Evolutionary conservation across 495 filamentous ascomycete genomes (phyloP), one percentile per base, ranked within the genome.

Genomic region (Cudoniella acicularis): DNA sequence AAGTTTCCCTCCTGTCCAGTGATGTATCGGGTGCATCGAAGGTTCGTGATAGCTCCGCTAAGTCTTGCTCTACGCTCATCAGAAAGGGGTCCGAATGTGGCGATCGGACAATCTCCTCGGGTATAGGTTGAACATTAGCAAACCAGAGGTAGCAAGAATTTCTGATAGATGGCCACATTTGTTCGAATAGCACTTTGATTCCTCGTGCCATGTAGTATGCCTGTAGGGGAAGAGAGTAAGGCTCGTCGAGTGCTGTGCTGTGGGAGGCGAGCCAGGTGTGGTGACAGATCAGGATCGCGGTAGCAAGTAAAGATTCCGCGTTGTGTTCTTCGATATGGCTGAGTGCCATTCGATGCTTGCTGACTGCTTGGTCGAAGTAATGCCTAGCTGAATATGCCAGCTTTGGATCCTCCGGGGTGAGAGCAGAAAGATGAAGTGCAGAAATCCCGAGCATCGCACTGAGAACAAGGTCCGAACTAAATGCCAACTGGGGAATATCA

Each of bases 381-480:
- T 43, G 40, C 16, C 50, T 36, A 0, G 62, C 54, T 9, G 62
- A 57, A 24, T 24, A n/a, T 17, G 52, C 47, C 1, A 60, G 23
- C 13, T 2, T 10, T n/a, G 10, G 1, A 13, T 60, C 57, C 4
- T 48, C 16, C 2, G 62, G 62, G 1, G 18, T 49, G 1, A 53
- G 41, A 16, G 62, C 41, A 40, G 50, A 64, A 21, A 57, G 57
- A 51, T 64, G 52, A 17, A 60, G 53, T 11, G 57, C 53, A n/a
- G 57, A 54, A 11, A 60, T 41, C 1, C 40, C 54, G 4, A 61
- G 25, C 1, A 64, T 6, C 1, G 52, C 52, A 49, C 27, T 57
- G 17, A 61, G 50, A 10, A 64, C 57, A 10, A 53, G 43, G n/a
- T 55, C 57, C 17, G 46, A 61, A 6, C 42, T 1, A 23, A 64